Base-by-base conservation (phyloP, 2,329 filamentous ascomycete species). In the Colletotrichum orbiculare region DNA sequence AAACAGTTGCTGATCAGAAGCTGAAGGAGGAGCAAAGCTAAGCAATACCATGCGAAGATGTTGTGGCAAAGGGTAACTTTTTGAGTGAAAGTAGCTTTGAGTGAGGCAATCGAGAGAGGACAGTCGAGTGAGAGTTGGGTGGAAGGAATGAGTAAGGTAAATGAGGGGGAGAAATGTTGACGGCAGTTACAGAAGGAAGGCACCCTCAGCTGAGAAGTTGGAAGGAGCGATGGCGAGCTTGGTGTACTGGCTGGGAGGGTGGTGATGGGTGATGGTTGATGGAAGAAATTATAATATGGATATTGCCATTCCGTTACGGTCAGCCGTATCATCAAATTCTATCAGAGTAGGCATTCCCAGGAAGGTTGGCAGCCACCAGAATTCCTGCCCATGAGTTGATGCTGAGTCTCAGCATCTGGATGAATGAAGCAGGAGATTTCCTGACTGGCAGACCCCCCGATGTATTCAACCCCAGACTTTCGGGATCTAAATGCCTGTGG, bases 191-290 rank as follows among this genome's bases (percentile, higher is more conserved):
- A 33, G 10, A 25, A 38, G 39, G 60, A 35, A 61, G 57, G 50
- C 3, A 7, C 9, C 45, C 34, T 11, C 8, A 11, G 17, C 12
- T n/a, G 17, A 4, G 11, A 17, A 37, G 10, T 33, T 54, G 39
- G 61, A 64, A 64, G 49, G 61, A 43, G 38, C 49, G 42, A 10
- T 25, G 45, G 17, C 42, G 15, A 53, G 34, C 33, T 54, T 17
- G 34, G 11, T 13, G 15, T 49, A 64, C 49, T 34, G 56, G 17
- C 39, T 45, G 37, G 35, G 33, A 15, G 33, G 37, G n/a, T 60
- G 35, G 15, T 60, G 43, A 49, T 50, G 17, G 9, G 60, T n/a
- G 13, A 50, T 25, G 56, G 33, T 4, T 25, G 25, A 25, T 25
- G 25, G 45, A 11, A 34, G 35, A 38, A 8, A 35, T 10, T 10